phyloP scores from a whole-genome alignment of 2,329 filamentous ascomycete genomes.

The Aureobasidium sp. region DNA sequence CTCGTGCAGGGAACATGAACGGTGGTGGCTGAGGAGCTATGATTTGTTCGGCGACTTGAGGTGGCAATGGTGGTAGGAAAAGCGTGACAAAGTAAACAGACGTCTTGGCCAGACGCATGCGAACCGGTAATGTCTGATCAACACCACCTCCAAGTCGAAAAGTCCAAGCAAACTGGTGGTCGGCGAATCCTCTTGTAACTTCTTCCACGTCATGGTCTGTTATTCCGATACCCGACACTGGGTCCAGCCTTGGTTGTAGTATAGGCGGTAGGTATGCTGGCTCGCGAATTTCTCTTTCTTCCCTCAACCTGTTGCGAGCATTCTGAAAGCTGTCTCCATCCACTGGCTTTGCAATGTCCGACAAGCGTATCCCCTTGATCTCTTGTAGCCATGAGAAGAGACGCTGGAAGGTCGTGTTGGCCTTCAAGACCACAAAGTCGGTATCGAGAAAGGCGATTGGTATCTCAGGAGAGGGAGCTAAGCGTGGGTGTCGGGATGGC shows the following conservation, averaged over 20 bases:
- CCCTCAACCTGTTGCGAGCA: conserved; percentile 39
- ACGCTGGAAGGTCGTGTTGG: conserved; percentile 37
- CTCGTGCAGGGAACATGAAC: neutral
- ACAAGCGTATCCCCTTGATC: conserved; percentile 34
- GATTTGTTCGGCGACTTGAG: conserved; percentile 18
- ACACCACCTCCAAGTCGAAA: conserved; percentile 31
- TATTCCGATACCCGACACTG: conserved; percentile 35
- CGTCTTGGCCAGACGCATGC: conserved; percentile 36
- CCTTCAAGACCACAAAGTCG: conserved; percentile 41
- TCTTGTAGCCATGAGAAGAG: conserved; percentile 35
- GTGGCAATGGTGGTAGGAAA: conserved; percentile 30
- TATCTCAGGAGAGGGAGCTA: conserved; percentile 15
- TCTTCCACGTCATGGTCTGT: conserved; percentile 38
- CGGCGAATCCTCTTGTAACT: conserved; percentile 38
- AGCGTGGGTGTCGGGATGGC: neutral
- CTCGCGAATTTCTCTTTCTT: conserved; percentile 42
- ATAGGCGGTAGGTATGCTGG: conserved; percentile 47
- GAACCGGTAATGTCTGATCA: conserved; percentile 30
- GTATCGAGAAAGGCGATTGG: conserved; percentile 40
- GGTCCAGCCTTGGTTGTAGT: conserved; percentile 36
- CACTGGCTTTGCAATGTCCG: conserved; percentile 37
- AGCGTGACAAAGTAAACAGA: conserved; percentile 41
- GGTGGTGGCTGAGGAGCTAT: conserved; percentile 2
- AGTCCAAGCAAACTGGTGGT: conserved; percentile 35
- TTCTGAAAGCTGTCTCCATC: conserved; percentile 38